Conservation (phyloP, 352 stramenopile genomes). For the Blastocystis sp. region DNA sequence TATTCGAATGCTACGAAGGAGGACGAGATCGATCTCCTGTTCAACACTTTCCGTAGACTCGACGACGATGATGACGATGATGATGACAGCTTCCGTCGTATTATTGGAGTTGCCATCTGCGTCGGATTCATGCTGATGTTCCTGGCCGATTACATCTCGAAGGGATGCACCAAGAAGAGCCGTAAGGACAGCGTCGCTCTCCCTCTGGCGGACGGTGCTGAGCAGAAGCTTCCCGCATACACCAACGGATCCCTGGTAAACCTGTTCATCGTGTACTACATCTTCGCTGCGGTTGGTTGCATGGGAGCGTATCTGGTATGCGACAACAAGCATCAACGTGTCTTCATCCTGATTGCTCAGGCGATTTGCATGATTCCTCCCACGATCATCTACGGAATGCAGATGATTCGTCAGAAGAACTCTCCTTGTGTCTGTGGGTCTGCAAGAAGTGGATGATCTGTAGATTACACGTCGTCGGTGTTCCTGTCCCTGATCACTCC, state of each 20-base stretch:
- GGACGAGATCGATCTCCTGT: background rate
- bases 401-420: constrained; percentile 2
- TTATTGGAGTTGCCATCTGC: constrained; percentile 45
- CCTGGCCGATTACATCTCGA: constrained; percentile 29
- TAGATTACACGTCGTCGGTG: background rate
- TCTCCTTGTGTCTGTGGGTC: background rate
- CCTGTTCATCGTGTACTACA: constrained; percentile 9
- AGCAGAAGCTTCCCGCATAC: background rate
- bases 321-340: background rate
- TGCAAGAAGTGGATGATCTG: background rate
- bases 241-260: background rate
- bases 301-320: constrained; percentile 39
- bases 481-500: constrained; percentile 22
- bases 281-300: constrained; percentile 3
- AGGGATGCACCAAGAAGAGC: constrained; percentile 28
- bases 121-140: constrained; percentile 44
- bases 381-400: background rate
- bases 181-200: background rate
- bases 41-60: background rate
- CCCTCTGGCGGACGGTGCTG: background rate
- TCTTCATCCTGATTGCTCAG: constrained; percentile 29
- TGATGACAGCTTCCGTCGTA: constrained; percentile 16
- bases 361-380: background rate
- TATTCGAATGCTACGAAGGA: background rate
- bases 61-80: constrained; percentile 14